Evolutionary conservation across 331 rosid species (phyloP).

Genomic region (Cydonia oblonga): DNA sequence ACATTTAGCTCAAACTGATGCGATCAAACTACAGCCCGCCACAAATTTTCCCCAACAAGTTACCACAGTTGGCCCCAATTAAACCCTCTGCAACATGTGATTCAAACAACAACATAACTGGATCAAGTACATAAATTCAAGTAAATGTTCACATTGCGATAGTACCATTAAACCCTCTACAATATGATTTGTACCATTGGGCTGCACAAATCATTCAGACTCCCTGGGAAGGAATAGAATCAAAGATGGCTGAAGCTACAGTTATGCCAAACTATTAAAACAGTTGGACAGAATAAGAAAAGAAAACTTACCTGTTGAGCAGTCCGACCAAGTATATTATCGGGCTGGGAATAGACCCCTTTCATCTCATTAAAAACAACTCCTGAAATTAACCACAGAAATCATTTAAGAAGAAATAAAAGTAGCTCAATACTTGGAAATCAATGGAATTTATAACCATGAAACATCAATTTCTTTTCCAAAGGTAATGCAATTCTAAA

Average conservation of each 20-base stretch:
- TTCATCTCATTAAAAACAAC: conserved; percentile 99
- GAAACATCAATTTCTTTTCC: not conserved
- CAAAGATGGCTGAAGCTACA: not conserved
- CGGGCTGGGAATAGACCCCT: conserved; percentile 97
- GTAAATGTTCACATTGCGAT: not conserved
- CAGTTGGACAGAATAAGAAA: not conserved
- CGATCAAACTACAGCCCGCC: not conserved
- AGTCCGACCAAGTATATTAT: conserved; percentile 67
- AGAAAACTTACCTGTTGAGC: conserved; percentile 78
- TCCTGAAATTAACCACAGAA: conserved; percentile 39
- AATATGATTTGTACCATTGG: not conserved
- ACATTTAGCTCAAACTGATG: not conserved
- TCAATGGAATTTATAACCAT: not conserved
- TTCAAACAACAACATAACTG: not conserved
- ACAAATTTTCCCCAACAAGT: not conserved
- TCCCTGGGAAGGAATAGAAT: not conserved
- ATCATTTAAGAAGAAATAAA: not conserved
- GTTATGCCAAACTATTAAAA: not conserved
- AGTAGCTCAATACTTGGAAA: not conserved
- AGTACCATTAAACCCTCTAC: not conserved
- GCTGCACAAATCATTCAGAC: not conserved
- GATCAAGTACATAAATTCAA: not conserved
- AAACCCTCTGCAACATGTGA: not conserved
- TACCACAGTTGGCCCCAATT: not conserved
- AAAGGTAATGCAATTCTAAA: not conserved